Evolutionary conservation across 1,139 yeast genomes (phyloP).

Genomic region (Kurtzmaniella quercitrusa): DNA sequence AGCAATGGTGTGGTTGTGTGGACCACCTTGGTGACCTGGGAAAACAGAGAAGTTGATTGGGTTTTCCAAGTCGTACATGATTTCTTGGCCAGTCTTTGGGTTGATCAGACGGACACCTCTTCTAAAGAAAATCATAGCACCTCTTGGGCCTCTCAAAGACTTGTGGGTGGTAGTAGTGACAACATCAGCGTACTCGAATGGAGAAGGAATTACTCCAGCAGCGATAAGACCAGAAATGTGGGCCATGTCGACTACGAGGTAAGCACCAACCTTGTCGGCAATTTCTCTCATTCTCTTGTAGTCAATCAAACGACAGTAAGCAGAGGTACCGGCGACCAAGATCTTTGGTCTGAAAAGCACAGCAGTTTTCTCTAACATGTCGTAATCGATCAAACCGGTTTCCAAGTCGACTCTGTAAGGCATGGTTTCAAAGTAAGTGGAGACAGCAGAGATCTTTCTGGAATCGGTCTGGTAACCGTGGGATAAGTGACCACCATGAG

Average conservation of each 20-base stretch:
- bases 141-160: constrained; percentile 98
- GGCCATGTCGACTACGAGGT: constrained; percentile 96
- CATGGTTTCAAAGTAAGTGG: constrained; percentile 97
- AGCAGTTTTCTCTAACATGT: constrained; percentile 87
- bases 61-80: constrained; percentile 85
- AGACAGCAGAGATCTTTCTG: constrained; percentile 92
- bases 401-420: constrained; percentile 91
- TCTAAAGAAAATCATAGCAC: constrained; percentile 98
- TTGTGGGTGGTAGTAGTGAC: constrained; percentile 98
- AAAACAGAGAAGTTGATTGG: constrained; percentile 96
- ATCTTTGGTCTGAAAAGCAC: constrained; percentile 90
- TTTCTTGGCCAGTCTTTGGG: constrained; percentile 89
- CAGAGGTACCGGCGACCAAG: constrained; percentile 96
- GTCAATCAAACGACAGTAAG: constrained; percentile 92
- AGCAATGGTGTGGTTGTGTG: constrained; percentile 97
- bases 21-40: constrained; percentile 99
- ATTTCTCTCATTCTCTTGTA: constrained; percentile 94
- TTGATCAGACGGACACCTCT: constrained; percentile 88
- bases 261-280: constrained; percentile 95
- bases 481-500: constrained; percentile 97
- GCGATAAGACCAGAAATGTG: constrained; percentile 96
- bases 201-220: constrained; percentile 94
- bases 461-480: constrained; percentile 97
- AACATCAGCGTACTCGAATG: constrained; percentile 93
- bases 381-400: constrained; percentile 94